Evolutionary conservation across 2,329 filamentous ascomycete genomes (phyloP).

Genomic region (Diplodia seriata): DNA sequence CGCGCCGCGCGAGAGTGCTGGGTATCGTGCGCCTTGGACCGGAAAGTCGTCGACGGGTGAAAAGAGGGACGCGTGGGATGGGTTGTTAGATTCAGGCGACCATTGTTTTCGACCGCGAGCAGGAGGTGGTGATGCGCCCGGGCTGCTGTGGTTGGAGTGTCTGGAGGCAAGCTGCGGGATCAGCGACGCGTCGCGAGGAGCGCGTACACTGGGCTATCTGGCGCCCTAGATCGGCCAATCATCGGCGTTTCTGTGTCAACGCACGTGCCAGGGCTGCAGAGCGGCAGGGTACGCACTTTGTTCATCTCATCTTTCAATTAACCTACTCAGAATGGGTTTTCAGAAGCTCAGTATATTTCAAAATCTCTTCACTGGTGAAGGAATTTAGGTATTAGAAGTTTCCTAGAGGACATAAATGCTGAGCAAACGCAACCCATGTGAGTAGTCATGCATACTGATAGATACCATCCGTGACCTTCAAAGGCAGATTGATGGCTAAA

Average conservation of each 20-base stretch:
- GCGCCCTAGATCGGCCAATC: slow-evolving; percentile 7
- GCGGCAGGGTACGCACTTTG: background rate
- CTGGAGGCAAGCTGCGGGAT: slow-evolving; percentile 22
- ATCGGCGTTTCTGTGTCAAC: background rate
- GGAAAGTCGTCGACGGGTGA: background rate
- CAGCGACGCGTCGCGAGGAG: slow-evolving; percentile 29
- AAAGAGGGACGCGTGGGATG: background rate
- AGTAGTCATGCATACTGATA: too few relatives aligned
- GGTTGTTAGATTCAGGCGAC: slow-evolving; percentile 16
- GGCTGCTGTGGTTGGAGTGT: slow-evolving; percentile 7
- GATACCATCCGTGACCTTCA: too few relatives aligned
- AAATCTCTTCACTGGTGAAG: background rate
- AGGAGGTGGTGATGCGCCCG: slow-evolving; percentile 7
- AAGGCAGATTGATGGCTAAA: too few relatives aligned
- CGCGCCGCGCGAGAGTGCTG: slow-evolving; percentile 4
- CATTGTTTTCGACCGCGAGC: slow-evolving; percentile 20
- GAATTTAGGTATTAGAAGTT: background rate
- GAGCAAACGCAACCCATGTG: background rate
- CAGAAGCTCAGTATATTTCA: background rate
- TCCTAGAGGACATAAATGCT: background rate
- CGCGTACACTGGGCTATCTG: slow-evolving; percentile 10
- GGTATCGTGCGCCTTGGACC: slow-evolving; percentile 13
- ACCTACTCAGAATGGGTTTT: background rate
- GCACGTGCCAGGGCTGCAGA: slow-evolving; percentile 5
- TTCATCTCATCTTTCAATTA: background rate